Percentiles rank a stretch among this genome's conserved stretches.
These are phyloP conservation scores for Aspergillus melleus DNA, from an alignment of 2,329 filamentous ascomycete genomes.

Conservation along the genomic window DNA sequence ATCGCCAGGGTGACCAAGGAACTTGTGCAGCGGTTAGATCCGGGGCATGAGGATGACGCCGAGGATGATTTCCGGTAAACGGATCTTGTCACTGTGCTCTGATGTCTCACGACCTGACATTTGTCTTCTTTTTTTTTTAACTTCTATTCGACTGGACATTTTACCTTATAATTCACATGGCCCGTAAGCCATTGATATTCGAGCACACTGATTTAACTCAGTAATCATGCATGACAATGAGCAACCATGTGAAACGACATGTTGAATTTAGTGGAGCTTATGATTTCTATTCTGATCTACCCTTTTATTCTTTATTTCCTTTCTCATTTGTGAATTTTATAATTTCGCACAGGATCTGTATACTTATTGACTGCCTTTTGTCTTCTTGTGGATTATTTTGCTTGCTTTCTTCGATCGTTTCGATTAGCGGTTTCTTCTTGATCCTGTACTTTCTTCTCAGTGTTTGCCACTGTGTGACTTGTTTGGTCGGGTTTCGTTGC, in stretches of 20 bases:
- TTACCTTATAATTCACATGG: constrained; percentile 3
- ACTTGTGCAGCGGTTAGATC: constrained; percentile 55
- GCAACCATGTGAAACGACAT: constrained; percentile 26
- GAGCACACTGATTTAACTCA: constrained; percentile 11
- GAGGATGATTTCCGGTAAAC: constrained; percentile 42
- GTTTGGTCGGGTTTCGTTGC: not conserved
- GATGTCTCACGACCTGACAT: not conserved
- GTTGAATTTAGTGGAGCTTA: constrained; percentile 23
- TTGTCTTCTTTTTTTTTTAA: not conserved
- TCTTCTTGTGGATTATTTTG: constrained; percentile 6
- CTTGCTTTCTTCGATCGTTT: constrained; percentile 6
- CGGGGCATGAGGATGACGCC: constrained; percentile 34
- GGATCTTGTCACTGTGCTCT: constrained; percentile 3
- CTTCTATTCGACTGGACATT: not conserved
- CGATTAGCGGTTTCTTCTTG: not conserved
- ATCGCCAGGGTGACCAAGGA: constrained; percentile 81
- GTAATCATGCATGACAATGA: constrained; percentile 27
- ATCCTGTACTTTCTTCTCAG: not conserved
- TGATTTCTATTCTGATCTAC: constrained; percentile 7
- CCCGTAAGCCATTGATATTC: not conserved
- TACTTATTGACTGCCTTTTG: constrained; percentile 7
- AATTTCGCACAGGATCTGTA: constrained; percentile 11
- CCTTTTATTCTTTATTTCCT: constrained; percentile 12
- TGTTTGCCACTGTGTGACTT: not conserved
- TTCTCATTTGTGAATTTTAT: constrained; percentile 21